phyloP scores from a whole-genome alignment of 2,329 filamentous ascomycete species.

The Trichoderma gracile region DNA sequence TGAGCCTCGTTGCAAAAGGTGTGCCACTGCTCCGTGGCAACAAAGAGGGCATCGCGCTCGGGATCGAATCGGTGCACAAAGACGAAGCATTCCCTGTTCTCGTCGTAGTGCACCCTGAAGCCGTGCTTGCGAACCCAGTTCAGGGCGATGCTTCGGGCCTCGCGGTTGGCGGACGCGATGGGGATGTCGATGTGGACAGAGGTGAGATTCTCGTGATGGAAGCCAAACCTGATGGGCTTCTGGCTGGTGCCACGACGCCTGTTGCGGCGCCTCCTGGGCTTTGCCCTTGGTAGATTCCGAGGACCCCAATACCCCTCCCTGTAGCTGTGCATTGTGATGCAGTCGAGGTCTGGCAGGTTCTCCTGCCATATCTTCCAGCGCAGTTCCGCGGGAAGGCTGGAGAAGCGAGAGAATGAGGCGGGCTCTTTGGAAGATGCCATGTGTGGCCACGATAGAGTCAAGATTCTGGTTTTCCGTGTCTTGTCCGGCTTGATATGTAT shows the following conservation, averaged over 20 bases:
- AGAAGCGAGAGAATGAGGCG: not conserved
- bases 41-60: not conserved
- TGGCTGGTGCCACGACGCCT: not conserved
- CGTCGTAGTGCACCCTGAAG: not conserved
- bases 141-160: not conserved
- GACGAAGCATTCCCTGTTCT: not conserved
- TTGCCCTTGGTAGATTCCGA: not conserved
- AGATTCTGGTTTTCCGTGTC: not conserved
- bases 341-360: not conserved
- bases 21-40: not conserved
- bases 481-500: not conserved
- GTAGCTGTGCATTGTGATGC: slow-evolving; percentile 3
- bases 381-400: not conserved
- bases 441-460: not conserved
- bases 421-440: not conserved
- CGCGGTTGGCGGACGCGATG: slow-evolving; percentile 1
- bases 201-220: not conserved
- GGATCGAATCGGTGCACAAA: not conserved
- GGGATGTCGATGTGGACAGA: not conserved
- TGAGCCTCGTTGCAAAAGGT: not conserved
- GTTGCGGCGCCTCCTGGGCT: not conserved
- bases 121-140: not conserved
- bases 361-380: slow-evolving; percentile 1
- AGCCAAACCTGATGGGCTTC: not conserved
- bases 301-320: slow-evolving; percentile 1